Conservation (phyloP, 306 rosid genomes). For the Cicer cuneatum region DNA sequence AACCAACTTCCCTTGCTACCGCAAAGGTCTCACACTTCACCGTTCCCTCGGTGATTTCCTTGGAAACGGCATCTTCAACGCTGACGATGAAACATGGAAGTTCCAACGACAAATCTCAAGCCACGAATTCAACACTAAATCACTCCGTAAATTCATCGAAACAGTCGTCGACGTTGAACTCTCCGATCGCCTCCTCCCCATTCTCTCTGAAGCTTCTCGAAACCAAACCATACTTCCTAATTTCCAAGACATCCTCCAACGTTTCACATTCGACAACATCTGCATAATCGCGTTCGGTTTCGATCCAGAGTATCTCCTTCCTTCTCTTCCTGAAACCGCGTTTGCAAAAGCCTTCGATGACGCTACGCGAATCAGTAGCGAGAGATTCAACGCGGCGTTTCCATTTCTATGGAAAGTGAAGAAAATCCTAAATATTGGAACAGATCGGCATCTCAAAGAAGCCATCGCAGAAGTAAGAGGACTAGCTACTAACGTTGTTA, state of each 20-base stretch:
- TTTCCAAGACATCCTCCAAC: constrained; percentile 68
- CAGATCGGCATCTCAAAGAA: constrained; percentile 42
- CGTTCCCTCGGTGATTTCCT: constrained; percentile 55
- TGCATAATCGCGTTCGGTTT: constrained; percentile 70
- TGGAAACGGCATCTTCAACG: constrained; percentile 68
- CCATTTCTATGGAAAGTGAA: constrained; percentile 56
- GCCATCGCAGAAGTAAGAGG: constrained; percentile 54
- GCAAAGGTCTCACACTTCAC: constrained; percentile 49
- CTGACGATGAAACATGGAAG: constrained; percentile 63
- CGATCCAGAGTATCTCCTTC: constrained; percentile 64
- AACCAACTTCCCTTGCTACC: constrained; percentile 58
- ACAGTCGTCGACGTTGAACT: constrained; percentile 65
- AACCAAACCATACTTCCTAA: constrained; percentile 32
- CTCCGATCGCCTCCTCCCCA: constrained; percentile 56
- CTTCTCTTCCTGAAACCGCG: constrained; percentile 52
- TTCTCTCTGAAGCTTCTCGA: constrained; percentile 37
- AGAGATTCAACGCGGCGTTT: constrained; percentile 21
- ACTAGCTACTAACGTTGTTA: constrained; percentile 44
- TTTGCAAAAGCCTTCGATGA: constrained; percentile 67
- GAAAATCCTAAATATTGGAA: constrained; percentile 48
- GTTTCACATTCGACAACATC: constrained; percentile 76
- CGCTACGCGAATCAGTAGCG: constrained; percentile 43
- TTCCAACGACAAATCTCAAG: constrained; percentile 66
- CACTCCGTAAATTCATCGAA: constrained; percentile 62
- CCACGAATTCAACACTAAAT: constrained; percentile 59